Percentiles rank a stretch among this genome's conserved stretches.
These are phyloP conservation scores for Acacia crassicarpa DNA, from an alignment of 306 rosid genomes.

Conservation along the genomic window DNA sequence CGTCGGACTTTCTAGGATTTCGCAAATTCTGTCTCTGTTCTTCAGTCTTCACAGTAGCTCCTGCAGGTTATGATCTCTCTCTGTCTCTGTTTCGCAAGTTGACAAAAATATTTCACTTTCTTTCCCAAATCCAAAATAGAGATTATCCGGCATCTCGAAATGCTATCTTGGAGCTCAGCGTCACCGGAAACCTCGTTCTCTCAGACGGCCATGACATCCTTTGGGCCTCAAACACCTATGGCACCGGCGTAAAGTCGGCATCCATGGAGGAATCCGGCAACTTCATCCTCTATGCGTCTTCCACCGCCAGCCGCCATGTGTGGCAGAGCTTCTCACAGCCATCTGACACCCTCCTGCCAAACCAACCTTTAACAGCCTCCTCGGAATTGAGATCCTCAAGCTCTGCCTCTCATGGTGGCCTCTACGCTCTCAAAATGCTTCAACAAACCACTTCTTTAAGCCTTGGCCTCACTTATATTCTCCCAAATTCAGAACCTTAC, in stretches of 20 bases:
- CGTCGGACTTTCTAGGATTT: no score
- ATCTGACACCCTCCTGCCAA: conserved; percentile 85
- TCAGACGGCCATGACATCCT: conserved; percentile 48
- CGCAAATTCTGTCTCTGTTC: neutral
- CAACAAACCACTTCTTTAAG: conserved; percentile 79
- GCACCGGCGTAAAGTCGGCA: conserved; percentile 52
- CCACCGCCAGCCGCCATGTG: conserved; percentile 30
- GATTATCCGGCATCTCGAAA: conserved; percentile 63
- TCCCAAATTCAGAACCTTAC: conserved; percentile 57
- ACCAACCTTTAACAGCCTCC: conserved; percentile 81
- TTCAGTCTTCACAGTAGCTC: conserved; percentile 59
- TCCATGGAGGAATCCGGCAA: conserved; percentile 79
- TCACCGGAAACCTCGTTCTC: conserved; percentile 80
- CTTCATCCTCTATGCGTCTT: conserved; percentile 51
- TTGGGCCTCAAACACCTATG: conserved; percentile 84
- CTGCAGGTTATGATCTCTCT: conserved; percentile 49
- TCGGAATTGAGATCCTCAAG: conserved; percentile 67
- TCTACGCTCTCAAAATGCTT: conserved; percentile 89
- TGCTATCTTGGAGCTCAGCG: conserved; percentile 77
- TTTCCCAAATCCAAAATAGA: conserved; percentile 64
- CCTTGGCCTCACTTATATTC: conserved; percentile 77
- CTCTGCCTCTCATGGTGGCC: conserved; percentile 74
- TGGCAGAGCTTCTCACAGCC: conserved; percentile 98
- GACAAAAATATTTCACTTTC: conserved; percentile 45
- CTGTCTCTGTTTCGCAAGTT: conserved; percentile 30